Conservation (phyloP, 331 rosid species). For the Stylosanthes scabra region DNA sequence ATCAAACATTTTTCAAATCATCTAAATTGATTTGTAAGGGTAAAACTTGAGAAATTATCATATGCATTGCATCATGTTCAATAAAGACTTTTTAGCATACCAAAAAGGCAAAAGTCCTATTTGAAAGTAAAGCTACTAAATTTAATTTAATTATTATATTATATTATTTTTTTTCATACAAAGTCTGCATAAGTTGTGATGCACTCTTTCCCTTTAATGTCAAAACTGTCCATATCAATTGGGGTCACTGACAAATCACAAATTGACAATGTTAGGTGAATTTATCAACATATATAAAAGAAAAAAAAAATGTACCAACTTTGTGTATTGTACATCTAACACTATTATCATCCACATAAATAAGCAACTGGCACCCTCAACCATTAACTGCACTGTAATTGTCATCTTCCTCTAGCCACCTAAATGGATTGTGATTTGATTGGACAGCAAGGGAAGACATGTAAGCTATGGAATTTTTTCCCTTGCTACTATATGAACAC, state of each 20-base stretch:
- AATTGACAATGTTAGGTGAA: constrained; percentile 24
- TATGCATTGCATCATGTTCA: neutral
- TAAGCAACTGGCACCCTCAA: constrained; percentile 17
- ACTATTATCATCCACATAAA: constrained; percentile 37
- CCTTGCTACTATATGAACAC: constrained; percentile 26
- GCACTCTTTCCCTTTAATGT: neutral
- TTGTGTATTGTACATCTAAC: constrained; percentile 30
- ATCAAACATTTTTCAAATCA: neutral
- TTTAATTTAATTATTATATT: too few species aligned
- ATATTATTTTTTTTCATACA: constrained; percentile 10
- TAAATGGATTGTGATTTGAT: constrained; percentile 37
- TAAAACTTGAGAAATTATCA: neutral
- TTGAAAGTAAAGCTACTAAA: neutral
- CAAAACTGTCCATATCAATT: constrained; percentile 10
- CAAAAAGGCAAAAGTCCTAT: neutral
- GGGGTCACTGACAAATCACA: neutral
- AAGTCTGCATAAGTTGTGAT: constrained; percentile 6
- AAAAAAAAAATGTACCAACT: constrained; percentile 16
- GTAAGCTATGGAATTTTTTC: constrained; percentile 16
- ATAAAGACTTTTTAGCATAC: neutral
- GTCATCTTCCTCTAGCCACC: constrained; percentile 37
- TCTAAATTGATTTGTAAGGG: neutral
- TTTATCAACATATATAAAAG: neutral
- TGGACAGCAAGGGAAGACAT: constrained; percentile 33
- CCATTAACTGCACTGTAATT: constrained; percentile 31